Evolutionary conservation across 257 asterid species (phyloP).

Genomic region (Solanum neorickii): DNA sequence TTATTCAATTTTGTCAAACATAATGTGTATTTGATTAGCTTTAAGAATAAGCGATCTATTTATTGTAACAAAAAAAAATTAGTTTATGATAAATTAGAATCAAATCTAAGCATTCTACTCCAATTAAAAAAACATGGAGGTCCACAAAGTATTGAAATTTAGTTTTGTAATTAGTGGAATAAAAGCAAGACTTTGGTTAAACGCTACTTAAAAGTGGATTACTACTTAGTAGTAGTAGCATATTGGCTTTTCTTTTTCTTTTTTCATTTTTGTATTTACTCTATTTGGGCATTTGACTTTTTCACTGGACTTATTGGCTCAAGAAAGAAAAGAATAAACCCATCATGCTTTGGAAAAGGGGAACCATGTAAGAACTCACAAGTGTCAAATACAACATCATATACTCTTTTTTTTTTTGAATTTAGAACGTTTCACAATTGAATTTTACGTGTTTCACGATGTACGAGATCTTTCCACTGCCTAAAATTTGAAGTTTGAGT

Average conservation of each 20-base stretch:
- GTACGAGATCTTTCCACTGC: background rate
- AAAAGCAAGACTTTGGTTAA: conserved; percentile 18
- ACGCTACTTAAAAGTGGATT: conserved; percentile 20
- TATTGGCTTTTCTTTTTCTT: background rate
- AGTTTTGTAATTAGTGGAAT: conserved; percentile 3
- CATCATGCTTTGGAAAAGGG: background rate
- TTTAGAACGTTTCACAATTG: background rate
- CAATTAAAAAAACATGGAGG: background rate
- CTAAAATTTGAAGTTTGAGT: background rate
- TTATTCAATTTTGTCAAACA: background rate
- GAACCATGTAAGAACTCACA: background rate
- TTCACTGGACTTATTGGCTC: background rate
- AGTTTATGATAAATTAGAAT: background rate
- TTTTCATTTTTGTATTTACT: background rate
- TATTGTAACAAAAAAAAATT: too few relatives aligned
- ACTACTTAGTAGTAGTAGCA: background rate
- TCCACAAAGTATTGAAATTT: background rate
- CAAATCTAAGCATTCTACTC: background rate
- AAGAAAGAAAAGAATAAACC: background rate
- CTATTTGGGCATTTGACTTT: background rate
- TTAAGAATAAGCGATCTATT: background rate
- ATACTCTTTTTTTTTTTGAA: background rate
- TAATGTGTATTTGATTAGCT: background rate
- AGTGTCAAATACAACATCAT: background rate
- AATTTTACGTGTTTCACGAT: background rate